Conservation (phyloP, 441 rosid species). For the Corymbia citriodora region DNA sequence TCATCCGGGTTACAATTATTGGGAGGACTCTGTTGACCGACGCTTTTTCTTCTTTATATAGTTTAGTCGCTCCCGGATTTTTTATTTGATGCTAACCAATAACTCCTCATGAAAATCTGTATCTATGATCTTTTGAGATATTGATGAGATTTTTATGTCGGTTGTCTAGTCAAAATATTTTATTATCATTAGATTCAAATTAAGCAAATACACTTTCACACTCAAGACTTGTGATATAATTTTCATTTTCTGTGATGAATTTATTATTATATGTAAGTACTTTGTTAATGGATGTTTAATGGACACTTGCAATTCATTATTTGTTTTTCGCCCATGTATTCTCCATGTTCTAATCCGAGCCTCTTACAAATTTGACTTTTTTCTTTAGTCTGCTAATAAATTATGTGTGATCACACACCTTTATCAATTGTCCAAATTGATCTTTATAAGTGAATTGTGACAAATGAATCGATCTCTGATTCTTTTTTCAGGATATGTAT, state of each 20-base stretch:
- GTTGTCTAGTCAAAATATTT: background rate
- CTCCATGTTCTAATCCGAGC: background rate
- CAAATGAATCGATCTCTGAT: fast-evolving
- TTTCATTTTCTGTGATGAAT: background rate
- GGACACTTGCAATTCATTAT: background rate
- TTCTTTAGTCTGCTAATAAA: background rate
- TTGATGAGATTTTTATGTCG: background rate
- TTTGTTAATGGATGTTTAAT: no score
- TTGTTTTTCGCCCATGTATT: background rate
- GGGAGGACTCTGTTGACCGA: background rate
- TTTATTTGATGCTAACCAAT: background rate
- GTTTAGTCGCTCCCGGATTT: background rate
- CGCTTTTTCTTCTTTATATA: background rate
- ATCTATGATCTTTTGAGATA: background rate
- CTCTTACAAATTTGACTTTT: background rate
- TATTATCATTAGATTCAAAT: background rate
- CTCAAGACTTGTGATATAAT: background rate
- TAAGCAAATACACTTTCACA: background rate
- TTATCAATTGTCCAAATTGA: no score
- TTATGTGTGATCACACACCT: background rate
- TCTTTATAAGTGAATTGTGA: background rate
- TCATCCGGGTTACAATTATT: background rate
- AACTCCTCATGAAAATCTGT: background rate
- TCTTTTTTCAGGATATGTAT: background rate
- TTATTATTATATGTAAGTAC: background rate